Base-by-base conservation (phyloP, 1,284 basidiomycete genomes). In the Leccinum proliferum region DNA sequence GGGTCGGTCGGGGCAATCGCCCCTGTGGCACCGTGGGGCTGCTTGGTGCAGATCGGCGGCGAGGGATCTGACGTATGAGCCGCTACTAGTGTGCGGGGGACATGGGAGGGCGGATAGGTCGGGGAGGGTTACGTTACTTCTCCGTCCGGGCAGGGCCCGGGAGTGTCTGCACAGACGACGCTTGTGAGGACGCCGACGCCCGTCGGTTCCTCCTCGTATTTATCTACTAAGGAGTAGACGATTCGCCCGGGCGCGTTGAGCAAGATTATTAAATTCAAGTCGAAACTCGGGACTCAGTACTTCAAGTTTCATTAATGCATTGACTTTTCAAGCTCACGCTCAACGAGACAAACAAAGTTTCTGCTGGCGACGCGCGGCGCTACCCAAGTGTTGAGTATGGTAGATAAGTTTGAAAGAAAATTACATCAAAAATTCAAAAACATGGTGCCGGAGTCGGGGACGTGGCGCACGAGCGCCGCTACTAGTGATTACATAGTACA, bases 31-130 rank as follows among this genome's bases (percentile, higher is more conserved):
- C 41, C 41, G 58, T n/a, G 61, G 46, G 65, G 62, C 56, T 75
- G 73, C 58, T 77, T 75, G 58, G 81, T 86, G 72, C 75, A 81
- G 62, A 90, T 69, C 21, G 21, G 21, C 21, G 66, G 81, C 74
- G 63, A 90, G 81, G 21, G 79, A 75, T 65, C 80, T 81, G 65
- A 87, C 86, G 72, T 84, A 79, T 4, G 74, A 65, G 67, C 76
- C 80, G 71, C 21, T 21, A 21, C 21, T 88, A 87, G 37, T 67
- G 67, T 12, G 77, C 67, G 15, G 88, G 88, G 58, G 58, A 90
- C 86, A 62, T 81, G 77, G 55, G 32, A 89, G 77, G 8, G 80
- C 77, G 32, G 78, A 71, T 52, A 78, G 74, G 64, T 73, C 77
- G 59, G 76, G 67, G 63, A 90, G 75, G 62, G 78, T 76, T 59